Evolutionary conservation across 331 rosid genomes (phyloP).

Genomic region (Stylosanthes scabra): DNA sequence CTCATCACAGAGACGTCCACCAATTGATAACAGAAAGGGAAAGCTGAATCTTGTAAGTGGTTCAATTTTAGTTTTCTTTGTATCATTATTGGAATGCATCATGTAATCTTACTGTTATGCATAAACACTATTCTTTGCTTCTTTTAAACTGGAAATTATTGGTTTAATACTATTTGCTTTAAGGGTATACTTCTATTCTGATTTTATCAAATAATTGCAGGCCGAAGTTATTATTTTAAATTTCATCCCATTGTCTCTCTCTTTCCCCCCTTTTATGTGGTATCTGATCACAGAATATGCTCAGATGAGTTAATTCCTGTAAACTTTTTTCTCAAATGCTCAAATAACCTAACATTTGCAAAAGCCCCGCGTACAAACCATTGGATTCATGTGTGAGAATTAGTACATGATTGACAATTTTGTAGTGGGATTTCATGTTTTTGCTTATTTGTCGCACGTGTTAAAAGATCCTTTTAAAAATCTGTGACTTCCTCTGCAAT

Average conservation of each 20-base stretch:
- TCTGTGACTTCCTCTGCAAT: not conserved
- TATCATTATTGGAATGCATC: conserved; percentile 9
- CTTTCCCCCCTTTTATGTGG: not conserved
- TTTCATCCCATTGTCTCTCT: not conserved
- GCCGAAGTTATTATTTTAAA: conserved; percentile 2
- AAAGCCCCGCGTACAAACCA: no score
- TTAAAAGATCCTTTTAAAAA: not conserved
- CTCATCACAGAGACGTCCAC: conserved; percentile 91
- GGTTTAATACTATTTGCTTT: conserved; percentile 1
- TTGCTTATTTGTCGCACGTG: not conserved
- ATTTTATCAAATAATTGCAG: conserved; percentile 21
- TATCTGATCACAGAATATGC: conserved; percentile 1
- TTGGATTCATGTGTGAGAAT: not conserved
- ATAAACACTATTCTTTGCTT: conserved; percentile 1
- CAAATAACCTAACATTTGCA: no score
- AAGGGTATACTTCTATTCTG: conserved; percentile 6
- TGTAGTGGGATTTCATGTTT: not conserved
- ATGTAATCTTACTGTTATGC: conserved; percentile 4
- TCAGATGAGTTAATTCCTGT: conserved; percentile 19
- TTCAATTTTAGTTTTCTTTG: conserved; percentile 26
- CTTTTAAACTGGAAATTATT: conserved; percentile 18
- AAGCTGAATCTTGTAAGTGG: conserved; percentile 83
- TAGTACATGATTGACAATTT: not conserved
- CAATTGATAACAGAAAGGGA: conserved; percentile 79
- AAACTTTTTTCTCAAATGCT: not conserved